Evolutionary conservation across 2,329 filamentous ascomycete genomes (phyloP), one percentile per base, ranked within the genome.

Genomic region (Setomelanomma holmii): DNA sequence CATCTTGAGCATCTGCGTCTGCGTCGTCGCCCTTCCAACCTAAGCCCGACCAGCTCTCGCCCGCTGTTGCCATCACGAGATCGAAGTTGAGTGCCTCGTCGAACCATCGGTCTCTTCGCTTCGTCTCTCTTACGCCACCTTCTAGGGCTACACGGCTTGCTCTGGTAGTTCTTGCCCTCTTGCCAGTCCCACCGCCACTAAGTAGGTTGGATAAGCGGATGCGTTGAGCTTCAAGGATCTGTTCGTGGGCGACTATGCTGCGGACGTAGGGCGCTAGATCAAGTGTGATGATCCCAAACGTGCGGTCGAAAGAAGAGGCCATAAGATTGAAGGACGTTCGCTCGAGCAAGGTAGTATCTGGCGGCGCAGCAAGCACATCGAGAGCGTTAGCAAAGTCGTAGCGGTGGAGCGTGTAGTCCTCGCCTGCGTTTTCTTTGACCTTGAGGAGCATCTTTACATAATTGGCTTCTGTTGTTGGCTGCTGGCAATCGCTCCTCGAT

Each of bases 231-330:
- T 91, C 88, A 1, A 95, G 82, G 1, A 80, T 81, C 17, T 86
- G 78, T 63, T 98, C 93, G 67, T 88, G 89, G 0, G 86, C 81
- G 1, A 93, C 86, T 53, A 99, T 98, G 33, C 83, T 82, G 10
- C 96, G 89, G n/a, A 98, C 84, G 71, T 91, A 98, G 0, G 96
- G 95, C 0, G 92, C 93, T 1, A 98, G 80, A 58, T 99, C 95
- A 11, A 88, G 78, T 0, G 84, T 82, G 24, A 96, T 85, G 17
- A 87, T 79, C 0, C 75, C 72, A 63, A 89, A 77, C 0, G 86
- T 86, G 38, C 89, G 85, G 64, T 96, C 91, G 60, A 96, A 91
- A 0, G 89, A 86, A 0, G 90, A 93, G 0, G 89, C 81, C 27
- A 86, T 84, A 1, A 91, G 79, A 38, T 79, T 79, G 16, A 68